Percentiles rank a stretch among this genome's conserved stretches.
Conservation (phyloP, 2,329 filamentous ascomycete species). For the Penicillium sclerotigenum region DNA sequence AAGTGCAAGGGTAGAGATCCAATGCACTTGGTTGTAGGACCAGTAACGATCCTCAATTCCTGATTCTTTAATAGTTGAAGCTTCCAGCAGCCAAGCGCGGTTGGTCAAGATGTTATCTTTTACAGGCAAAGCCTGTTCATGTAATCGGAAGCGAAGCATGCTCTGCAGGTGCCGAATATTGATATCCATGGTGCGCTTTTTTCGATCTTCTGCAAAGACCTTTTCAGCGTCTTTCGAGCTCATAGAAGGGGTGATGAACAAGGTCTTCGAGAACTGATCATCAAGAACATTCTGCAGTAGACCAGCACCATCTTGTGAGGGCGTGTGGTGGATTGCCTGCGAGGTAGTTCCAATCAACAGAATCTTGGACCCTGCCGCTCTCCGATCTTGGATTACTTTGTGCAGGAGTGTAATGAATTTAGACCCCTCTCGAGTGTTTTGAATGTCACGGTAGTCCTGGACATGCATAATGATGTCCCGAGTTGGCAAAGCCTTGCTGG, state of each 20-base stretch:
- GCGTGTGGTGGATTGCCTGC: constrained; percentile 45
- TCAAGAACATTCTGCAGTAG: constrained; percentile 47
- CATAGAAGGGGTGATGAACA: constrained; percentile 53
- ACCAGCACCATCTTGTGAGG: constrained; percentile 45
- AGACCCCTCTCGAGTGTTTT: constrained; percentile 64
- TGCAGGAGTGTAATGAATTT: constrained; percentile 69
- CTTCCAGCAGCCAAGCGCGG: constrained; percentile 32
- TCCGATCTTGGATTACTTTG: constrained; percentile 66
- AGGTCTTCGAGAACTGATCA: constrained; percentile 51
- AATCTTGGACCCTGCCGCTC: constrained; percentile 68
- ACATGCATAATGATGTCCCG: constrained; percentile 68
- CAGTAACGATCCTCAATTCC: constrained; percentile 54
- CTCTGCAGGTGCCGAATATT: constrained; percentile 64
- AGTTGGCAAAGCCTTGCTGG: constrained; percentile 15
- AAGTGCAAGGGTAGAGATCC: constrained; percentile 54
- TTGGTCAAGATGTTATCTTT: constrained; percentile 32
- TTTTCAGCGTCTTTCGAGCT: constrained; percentile 36
- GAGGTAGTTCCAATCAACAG: constrained; percentile 76
- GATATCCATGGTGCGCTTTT: constrained; percentile 51
- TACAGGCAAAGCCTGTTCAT: constrained; percentile 30
- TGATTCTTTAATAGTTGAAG: constrained; percentile 31
- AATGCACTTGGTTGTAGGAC: constrained; percentile 60
- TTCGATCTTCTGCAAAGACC: constrained; percentile 49
- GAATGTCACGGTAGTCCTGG: constrained; percentile 76
- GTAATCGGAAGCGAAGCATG: constrained; percentile 52